phyloP scores from a whole-genome alignment of 2,329 filamentous ascomycete genomes.

The Seiridium cupressi region DNA sequence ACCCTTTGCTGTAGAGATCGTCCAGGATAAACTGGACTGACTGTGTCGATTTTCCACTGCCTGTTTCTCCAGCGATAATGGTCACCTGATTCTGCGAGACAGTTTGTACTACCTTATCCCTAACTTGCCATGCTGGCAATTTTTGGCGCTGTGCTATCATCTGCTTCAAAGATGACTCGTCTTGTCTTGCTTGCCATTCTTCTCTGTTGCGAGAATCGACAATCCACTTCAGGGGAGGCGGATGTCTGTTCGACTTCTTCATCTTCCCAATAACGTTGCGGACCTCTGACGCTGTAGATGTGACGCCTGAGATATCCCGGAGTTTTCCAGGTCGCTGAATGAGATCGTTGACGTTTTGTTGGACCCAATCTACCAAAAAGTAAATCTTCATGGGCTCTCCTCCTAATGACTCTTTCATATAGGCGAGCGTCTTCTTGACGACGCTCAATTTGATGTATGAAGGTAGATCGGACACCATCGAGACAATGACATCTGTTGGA shows the following conservation, averaged over 20 bases:
- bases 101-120: constrained; percentile 71
- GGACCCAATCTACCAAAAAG: constrained; percentile 86
- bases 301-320: constrained; percentile 78
- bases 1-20: constrained; percentile 73
- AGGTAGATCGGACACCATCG: constrained; percentile 69
- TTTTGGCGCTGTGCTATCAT: constrained; percentile 73
- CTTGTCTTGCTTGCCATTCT: constrained; percentile 70
- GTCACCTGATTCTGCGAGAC: constrained; percentile 82
- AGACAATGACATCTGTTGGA: constrained; percentile 68
- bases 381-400: constrained; percentile 90
- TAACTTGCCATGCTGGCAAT: constrained; percentile 85
- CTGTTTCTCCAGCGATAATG: constrained; percentile 95
- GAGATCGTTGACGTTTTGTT: constrained; percentile 78
- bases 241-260: constrained; percentile 41
- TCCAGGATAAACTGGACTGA: constrained; percentile 95
- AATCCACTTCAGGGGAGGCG: constrained; percentile 63
- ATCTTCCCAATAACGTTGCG: constrained; percentile 25
- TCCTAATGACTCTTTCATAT: constrained; percentile 67
- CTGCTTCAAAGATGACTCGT: constrained; percentile 62
- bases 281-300: constrained; percentile 63
- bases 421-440: constrained; percentile 70
- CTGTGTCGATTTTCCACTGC: constrained; percentile 95
- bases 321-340: constrained; percentile 82
- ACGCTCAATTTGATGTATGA: constrained; percentile 93
- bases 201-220: constrained; percentile 59